Evolutionary conservation across 116 monocot species (phyloP), one percentile per base, ranked within the genome.

Genomic region (Posidonia oceanica): DNA sequence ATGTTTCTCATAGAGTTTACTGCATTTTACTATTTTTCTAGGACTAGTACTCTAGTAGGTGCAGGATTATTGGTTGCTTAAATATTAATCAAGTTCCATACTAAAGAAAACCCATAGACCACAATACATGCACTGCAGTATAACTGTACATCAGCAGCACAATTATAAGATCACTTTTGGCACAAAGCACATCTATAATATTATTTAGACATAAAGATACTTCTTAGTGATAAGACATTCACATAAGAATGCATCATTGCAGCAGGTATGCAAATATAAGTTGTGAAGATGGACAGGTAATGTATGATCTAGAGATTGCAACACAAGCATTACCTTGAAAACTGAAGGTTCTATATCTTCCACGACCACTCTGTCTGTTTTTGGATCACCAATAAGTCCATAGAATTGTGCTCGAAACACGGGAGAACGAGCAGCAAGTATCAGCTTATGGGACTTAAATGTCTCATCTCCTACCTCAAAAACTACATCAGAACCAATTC

Each of bases 341-440:
- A 85, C 71, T 20, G 70, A 39, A 29, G 85, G 76, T 29, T 85
- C 85, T 36, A 85, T 70, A 62, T 85, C 85, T 61, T 78, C 65
- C 56, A 85, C 60, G 0, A 69, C 76, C 60, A 81, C 85, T 66
- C 41, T 78, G 14, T 78, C 81, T 44, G 75, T 60, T 44, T 85
- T 74, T 48, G 78, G 81, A 74, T 85, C 69, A 15, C 85, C 85
- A 64, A 81, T 79, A 52, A 69, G 78, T 18, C 85, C 85, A 76
- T 79, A 85, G 61, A 85, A 85, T 72, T 85, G 81, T 20, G 81
- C 82, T 41, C 62, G 75, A 67, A 85, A 85, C 10, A 85, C 81
- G 3, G 85, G 85, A 22, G 85, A 85, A 3, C 79, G 79, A 67
- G 82, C 79, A 44, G 85, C 79, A 59, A 85, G 85, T 41, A 85